Base-by-base conservation (phyloP, 1,284 basidiomycete species). In the Malassezia cuniculi region DNA sequence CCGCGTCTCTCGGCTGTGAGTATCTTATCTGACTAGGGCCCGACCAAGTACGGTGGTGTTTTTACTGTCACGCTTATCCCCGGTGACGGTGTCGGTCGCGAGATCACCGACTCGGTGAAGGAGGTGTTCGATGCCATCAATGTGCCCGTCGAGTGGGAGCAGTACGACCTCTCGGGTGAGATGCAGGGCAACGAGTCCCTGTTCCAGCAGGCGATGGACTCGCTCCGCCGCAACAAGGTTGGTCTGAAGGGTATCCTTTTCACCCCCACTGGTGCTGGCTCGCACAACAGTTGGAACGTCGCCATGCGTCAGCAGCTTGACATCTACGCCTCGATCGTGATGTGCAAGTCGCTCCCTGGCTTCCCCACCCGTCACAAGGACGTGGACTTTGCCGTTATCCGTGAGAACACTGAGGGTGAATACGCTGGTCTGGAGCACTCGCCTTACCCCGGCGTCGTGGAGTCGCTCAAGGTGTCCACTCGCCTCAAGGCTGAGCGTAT, bases 361-460 rank as follows among this genome's bases (percentile, higher is more conserved):
- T 80, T 89, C 73, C 82, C 87, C 28, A 95, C 93, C 30, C 83
- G 90, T 59, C 90, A 99, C 74, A 75, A 79, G 51, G 81, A 93
- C 66, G 93, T 97, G 68, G 90, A 99, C 73, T 93, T 94, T 71
- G 87, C 85, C 60, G 89, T 97, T 71, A 95, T 99, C 69, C 87
- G 93, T 72, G 93, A 99, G 71, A 99, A 99, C 74, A 99, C 93
- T 16, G 93, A 99, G 75, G 93, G 93, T 59, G 93, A 99, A 74
- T 99, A 99, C 75, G 90, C 87, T 57, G 93, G 93, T 43, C 74
- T 99, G 53, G 93, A 99, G 71, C 93, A 99, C 74, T 54, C 60
- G 48, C 86, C 84, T 60, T 94, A 82, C 71, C 93, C 93, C 18
- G 93, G 93, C 70, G 93, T 99, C 53, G 93, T 99, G 34, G 93